Evolutionary conservation across 139 green algal species (phyloP).

Genomic region (Asterochloris sp.): DNA sequence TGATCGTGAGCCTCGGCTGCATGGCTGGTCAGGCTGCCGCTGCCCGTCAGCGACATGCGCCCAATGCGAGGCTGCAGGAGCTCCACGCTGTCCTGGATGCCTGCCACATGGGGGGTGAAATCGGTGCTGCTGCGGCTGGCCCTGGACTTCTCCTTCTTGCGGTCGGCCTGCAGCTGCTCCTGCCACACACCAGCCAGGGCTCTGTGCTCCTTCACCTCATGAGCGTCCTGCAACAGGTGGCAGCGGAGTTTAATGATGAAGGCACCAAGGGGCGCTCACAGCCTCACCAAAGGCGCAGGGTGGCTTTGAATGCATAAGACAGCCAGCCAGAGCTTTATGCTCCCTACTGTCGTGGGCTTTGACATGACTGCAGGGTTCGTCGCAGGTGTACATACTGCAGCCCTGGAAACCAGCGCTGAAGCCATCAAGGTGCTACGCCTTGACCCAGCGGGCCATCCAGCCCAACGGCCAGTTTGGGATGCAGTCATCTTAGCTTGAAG

Average conservation of each 20-base stretch:
- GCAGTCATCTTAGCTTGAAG: neutral
- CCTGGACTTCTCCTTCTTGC: too few species aligned
- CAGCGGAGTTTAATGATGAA: neutral
- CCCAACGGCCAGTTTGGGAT: neutral
- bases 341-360: too few species aligned
- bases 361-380: too few species aligned
- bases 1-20: too few species aligned
- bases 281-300: neutral
- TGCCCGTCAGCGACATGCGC: too few species aligned
- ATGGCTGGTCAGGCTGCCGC: too few species aligned
- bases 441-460: neutral
- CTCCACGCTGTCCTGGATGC: neutral
- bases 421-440: neutral
- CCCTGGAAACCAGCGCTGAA: neutral
- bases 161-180: too few species aligned
- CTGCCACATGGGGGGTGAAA: too few species aligned
- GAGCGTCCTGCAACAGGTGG: neutral
- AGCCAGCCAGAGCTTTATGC: neutral
- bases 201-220: slow-evolving; percentile 17
- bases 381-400: too few species aligned
- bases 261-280: neutral
- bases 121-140: neutral
- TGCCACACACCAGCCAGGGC: neutral
- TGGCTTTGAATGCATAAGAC: neutral
- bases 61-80: neutral